phyloP scores from a whole-genome alignment of 345 rosid genomes.

The Ailanthus altissimus region DNA sequence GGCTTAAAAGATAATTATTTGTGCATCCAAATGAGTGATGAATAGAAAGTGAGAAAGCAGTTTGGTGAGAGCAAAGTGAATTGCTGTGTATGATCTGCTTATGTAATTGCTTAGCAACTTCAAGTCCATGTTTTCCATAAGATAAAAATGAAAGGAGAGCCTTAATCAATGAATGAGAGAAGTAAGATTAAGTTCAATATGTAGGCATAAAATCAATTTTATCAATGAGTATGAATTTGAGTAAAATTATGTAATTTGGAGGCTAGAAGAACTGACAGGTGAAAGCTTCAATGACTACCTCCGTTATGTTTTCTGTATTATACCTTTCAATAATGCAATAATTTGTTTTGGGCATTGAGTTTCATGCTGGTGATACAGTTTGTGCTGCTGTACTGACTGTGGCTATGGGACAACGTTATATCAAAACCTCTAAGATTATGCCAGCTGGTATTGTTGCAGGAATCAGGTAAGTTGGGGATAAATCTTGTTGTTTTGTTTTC shows the following conservation, averaged over 20 bases:
- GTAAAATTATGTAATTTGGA: background rate
- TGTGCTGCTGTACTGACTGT: constrained; percentile 68
- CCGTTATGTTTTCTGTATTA: background rate
- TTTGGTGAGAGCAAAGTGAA: background rate
- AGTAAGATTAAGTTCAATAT: background rate
- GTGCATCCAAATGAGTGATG: background rate
- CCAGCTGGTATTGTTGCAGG: constrained; percentile 92
- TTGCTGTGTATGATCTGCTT: too few species aligned
- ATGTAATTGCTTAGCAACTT: background rate
- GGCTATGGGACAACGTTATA: constrained; percentile 86
- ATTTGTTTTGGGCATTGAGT: constrained; percentile 15
- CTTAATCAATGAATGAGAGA: background rate
- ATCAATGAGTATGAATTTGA: background rate
- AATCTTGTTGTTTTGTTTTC: background rate
- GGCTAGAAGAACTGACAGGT: background rate
- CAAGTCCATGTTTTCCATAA: background rate
- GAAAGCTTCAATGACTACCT: background rate
- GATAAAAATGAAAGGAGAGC: background rate
- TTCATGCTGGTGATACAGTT: constrained; percentile 39
- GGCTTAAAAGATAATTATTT: background rate
- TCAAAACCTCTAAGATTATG: constrained; percentile 85
- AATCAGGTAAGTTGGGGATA: constrained; percentile 53
- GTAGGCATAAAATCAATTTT: too few species aligned
- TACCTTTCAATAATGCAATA: background rate
- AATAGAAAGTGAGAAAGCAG: background rate